A percentile compares a stretch with the other conserved stretches of the same genome.
phyloP scores from a whole-genome alignment of 495 filamentous ascomycete genomes.

The Daldinia vernicosa region DNA sequence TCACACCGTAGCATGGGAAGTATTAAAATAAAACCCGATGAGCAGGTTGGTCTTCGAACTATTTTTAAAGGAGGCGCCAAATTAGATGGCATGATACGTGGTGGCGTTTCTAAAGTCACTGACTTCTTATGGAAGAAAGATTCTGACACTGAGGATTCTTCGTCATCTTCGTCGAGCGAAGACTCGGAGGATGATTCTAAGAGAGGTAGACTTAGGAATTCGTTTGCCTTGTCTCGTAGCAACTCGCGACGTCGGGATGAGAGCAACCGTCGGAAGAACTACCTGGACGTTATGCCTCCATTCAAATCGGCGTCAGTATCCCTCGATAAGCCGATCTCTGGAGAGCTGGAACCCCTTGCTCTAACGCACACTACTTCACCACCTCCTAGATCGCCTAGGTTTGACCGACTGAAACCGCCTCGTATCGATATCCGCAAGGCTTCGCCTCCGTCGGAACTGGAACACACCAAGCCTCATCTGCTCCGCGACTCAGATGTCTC shows the following conservation, averaged over 20 bases:
- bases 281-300: constrained; percentile 53
- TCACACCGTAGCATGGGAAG: constrained; percentile 52
- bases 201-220: constrained; percentile 47
- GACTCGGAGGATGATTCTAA: constrained; percentile 52
- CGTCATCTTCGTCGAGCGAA: constrained; percentile 49
- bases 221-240: constrained; percentile 35
- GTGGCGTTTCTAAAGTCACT: constrained; percentile 58
- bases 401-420: constrained; percentile 68
- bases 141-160: constrained; percentile 37
- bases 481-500: constrained; percentile 47
- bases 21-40: constrained; percentile 52
- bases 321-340: constrained; percentile 20
- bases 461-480: constrained; percentile 27
- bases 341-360: constrained; percentile 23
- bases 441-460: constrained; percentile 53
- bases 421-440: constrained; percentile 66
- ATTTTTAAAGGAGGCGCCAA: constrained; percentile 56
- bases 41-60: constrained; percentile 52
- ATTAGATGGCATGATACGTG: constrained; percentile 58
- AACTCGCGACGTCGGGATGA: constrained; percentile 38
- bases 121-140: constrained; percentile 61
- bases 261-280: constrained; percentile 45
- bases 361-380: constrained; percentile 36
- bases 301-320: constrained; percentile 43
- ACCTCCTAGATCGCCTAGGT: constrained; percentile 56